Conservation (phyloP, 139 green algal species). For the Coelastrella sp. region DNA sequence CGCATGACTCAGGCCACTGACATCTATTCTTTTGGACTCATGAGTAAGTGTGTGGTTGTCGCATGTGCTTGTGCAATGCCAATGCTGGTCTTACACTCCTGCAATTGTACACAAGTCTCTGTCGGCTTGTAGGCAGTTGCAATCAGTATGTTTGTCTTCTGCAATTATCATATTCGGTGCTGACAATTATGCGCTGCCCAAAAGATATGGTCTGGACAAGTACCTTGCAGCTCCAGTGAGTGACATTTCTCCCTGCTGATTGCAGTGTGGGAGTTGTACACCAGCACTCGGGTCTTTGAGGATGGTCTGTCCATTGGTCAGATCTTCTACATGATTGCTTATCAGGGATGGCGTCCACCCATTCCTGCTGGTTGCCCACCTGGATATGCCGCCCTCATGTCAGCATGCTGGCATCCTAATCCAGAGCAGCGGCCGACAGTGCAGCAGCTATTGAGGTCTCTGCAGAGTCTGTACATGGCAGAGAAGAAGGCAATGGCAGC, state of each 20-base stretch:
- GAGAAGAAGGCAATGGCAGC: constrained; percentile 32
- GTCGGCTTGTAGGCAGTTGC: too few relatives aligned
- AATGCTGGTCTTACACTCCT: too few relatives aligned
- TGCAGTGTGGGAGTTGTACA: constrained; percentile 60
- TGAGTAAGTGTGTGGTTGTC: constrained; percentile 45
- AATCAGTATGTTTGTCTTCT: background rate
- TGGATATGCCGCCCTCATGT: constrained; percentile 53
- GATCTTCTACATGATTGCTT: constrained; percentile 59
- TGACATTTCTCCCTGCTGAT: background rate
- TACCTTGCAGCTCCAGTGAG: too few relatives aligned
- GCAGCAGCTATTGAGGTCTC: constrained; percentile 3
- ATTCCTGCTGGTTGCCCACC: constrained; percentile 48
- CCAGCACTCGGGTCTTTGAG: constrained; percentile 36
- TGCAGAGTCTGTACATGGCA: constrained; percentile 42
- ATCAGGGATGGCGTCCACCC: constrained; percentile 26
- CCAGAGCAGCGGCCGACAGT: constrained; percentile 33
- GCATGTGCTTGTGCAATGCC: too few relatives aligned
- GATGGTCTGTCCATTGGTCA: constrained; percentile 50
- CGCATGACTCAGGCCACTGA: constrained; percentile 52
- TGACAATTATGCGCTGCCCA: background rate
- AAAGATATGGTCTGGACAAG: too few relatives aligned
- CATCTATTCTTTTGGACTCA: constrained; percentile 65
- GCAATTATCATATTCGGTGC: background rate
- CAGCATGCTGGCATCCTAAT: constrained; percentile 54
- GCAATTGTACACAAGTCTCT: too few relatives aligned